Base-by-base conservation (phyloP, 78 protist species). In the Dictyostelium purpureum region DNA sequence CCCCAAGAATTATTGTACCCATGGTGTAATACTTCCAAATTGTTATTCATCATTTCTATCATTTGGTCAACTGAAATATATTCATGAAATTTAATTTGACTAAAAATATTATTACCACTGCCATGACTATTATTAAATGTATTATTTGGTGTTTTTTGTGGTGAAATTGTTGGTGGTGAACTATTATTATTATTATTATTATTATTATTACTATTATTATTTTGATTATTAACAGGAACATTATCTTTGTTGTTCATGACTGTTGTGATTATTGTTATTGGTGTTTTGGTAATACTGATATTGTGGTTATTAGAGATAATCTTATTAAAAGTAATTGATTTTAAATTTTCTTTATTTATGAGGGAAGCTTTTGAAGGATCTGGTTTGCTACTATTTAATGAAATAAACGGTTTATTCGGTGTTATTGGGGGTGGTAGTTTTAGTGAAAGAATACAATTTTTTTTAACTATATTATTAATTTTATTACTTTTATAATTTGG, bases 321-420 rank as follows among this genome's bases (percentile, higher is more conserved):
- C 31, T 26, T 47, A 28, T 11, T 14, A 45, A 26, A 59, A 59
- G 21, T 12, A 21, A 26, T 12, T 26, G 21, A 26, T 12, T 21
- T 59, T 59, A 26, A n/a, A 54, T n/a, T 63, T 65, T 65, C 26
- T 35, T 65, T 26, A 37, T 65, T 65, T 65, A 31, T 65, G 74
- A 18, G 16, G 38, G 43, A 31, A n/a, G 76, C 4, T 42, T 69
- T 19, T 42, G 52, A 38, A 21, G 76, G 35, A 38, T 33, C 12
- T 63, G 71, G 38, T 14, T 28, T 61, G 10, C 14, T 61, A 61
- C 24, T n/a, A 52, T 21, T 26, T n/a, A n/a, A n/a, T 63, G 71
- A 43, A 4, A 63, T 6, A 14, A 24, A 33, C 1, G 71, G 71
- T 63, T 16, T 63, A 63, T 18, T 63, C 33, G 66, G 66, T 2